Evolutionary conservation across 2,329 filamentous ascomycete species (phyloP), one percentile per base, ranked within the genome.

Genomic region (Colletotrichum brevisporum): DNA sequence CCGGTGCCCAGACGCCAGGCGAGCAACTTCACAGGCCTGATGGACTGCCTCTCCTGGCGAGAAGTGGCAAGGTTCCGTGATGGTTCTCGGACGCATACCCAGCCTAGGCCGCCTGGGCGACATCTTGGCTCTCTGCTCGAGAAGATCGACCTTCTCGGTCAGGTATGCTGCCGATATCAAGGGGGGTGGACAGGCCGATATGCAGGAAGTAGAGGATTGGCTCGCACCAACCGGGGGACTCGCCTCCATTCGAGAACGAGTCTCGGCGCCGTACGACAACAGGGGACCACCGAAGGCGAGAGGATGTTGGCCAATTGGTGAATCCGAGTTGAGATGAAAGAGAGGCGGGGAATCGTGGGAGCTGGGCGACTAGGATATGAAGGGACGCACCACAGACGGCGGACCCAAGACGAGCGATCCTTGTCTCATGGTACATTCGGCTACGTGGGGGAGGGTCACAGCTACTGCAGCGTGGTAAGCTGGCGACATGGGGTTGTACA

Each of bases 81-180:
- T 65, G 50, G 31, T 55, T n/a, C 36, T 59, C 55, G 62, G 61
- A 45, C 24, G 43, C 66, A 56, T 39, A 12, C 62, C 66, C 36
- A 56, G 41, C 66, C 50, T 60, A 60, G 66, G 55, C 18, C 66
- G 54, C 9, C 66, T 69, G 55, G 66, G 62, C 66, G 26, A 24
- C 54, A 48, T 60, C 66, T 69, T 69, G 66, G 66, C 66, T 41
- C 27, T n/a, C 41, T 51, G 16, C 18, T 59, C 13, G 43, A 60
- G n/a, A 65, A 50, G 50, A 65, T 69, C 45, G 58, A 71, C 69
- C 69, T 71, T 69, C 69, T 71, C 54, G 51, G 69, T 56, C 69
- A 69, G 69, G 69, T 47, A 71, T 64, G 39, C 55, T 60, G 50
- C 69, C 59, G 65, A 65, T 65, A 41, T 57, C 54, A 60, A 65